Percentiles rank a stretch among this genome's conserved stretches.
These are phyloP conservation scores for Penicillium bovifimosum DNA, from an alignment of 495 filamentous ascomycete species.

Conservation along the genomic window DNA sequence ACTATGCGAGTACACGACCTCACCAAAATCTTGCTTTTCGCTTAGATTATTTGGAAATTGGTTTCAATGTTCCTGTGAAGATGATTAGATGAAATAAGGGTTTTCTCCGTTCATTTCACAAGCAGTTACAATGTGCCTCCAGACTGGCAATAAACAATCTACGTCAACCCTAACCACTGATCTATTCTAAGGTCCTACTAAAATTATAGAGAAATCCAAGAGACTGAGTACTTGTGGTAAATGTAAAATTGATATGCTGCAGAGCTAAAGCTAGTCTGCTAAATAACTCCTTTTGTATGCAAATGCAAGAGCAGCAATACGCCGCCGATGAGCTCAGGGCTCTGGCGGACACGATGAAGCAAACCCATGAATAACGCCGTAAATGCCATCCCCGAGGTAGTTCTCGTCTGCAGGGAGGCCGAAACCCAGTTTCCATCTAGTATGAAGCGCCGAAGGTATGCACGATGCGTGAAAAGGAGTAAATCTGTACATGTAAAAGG, in stretches of 20 bases:
- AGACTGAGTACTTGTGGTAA: neutral
- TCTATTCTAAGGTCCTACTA: too few relatives aligned
- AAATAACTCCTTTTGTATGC: slow-evolving; percentile 23
- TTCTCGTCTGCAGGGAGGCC: slow-evolving; percentile 1
- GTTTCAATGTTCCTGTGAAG: too few relatives aligned
- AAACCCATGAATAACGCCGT: slow-evolving; percentile 21
- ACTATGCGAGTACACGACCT: too few relatives aligned
- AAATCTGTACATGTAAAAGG: slow-evolving; percentile 15
- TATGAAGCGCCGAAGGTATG: slow-evolving; percentile 31
- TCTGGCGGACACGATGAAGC: neutral
- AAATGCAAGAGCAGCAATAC: slow-evolving; percentile 22
- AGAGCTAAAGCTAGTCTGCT: slow-evolving; percentile 3
- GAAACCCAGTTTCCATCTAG: slow-evolving; percentile 24
- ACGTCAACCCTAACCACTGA: too few relatives aligned
- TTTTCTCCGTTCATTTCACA: too few relatives aligned
- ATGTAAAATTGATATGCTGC: slow-evolving; percentile 15
- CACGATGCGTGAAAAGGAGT: slow-evolving; percentile 15
- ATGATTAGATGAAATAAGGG: too few relatives aligned
- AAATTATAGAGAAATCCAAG: too few relatives aligned
- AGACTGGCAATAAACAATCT: too few relatives aligned
- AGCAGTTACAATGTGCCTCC: neutral
- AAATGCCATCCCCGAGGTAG: slow-evolving; percentile 10
- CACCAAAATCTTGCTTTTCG: too few relatives aligned
- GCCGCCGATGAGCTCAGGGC: neutral
- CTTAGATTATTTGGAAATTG: too few relatives aligned